Conservation (phyloP, 106 monocot genomes). For the Amphibolis antarctica region DNA sequence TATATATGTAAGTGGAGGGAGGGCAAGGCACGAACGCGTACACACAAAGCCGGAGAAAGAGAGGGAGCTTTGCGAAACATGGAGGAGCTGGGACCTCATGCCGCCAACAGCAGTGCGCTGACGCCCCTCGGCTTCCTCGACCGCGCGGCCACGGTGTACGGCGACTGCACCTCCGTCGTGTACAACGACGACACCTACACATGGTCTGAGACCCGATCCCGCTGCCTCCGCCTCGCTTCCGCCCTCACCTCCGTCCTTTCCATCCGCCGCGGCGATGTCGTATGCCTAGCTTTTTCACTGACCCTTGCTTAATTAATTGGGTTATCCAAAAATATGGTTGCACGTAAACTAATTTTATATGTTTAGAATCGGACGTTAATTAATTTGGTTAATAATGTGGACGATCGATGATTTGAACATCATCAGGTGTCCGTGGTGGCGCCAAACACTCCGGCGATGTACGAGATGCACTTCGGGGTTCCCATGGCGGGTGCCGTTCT, state of each 20-base stretch:
- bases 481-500: slow-evolving; percentile 23
- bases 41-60: not conserved
- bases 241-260: slow-evolving; percentile 22
- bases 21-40: too few relatives aligned
- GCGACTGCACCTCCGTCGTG: slow-evolving; percentile 32
- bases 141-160: slow-evolving; percentile 39
- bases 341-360: not conserved
- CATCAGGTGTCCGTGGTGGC: slow-evolving; percentile 3
- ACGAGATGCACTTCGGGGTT: slow-evolving; percentile 32
- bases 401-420: not conserved
- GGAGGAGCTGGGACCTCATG: slow-evolving; percentile 6
- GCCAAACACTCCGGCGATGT: slow-evolving; percentile 31
- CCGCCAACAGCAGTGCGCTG: slow-evolving; percentile 36
- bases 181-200: slow-evolving; percentile 25
- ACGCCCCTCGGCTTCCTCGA: slow-evolving; percentile 45
- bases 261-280: slow-evolving; percentile 41
- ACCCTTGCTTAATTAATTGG: not conserved
- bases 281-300: not conserved
- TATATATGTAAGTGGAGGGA: too few relatives aligned
- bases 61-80: not conserved
- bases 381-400: too few relatives aligned
- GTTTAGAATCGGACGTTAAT: too few relatives aligned
- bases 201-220: slow-evolving; percentile 38
- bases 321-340: not conserved
- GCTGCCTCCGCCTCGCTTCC: slow-evolving; percentile 51